phyloP scores from a whole-genome alignment of 2,329 filamentous ascomycete genomes.

The Colletotrichum tropicale region DNA sequence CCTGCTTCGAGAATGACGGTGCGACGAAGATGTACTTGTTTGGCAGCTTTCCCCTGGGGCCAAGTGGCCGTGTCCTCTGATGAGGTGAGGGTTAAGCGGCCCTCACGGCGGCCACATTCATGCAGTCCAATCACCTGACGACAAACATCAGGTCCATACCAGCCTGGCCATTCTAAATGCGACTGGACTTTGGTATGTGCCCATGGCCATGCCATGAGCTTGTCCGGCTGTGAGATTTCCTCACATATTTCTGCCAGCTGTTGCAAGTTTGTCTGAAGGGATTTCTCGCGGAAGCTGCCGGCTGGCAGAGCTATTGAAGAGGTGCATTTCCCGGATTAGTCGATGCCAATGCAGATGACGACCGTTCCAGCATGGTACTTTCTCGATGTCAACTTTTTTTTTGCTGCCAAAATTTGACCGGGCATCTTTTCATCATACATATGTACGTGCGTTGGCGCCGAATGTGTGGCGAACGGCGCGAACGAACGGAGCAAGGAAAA shows the following conservation, averaged over 20 bases:
- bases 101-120: neutral
- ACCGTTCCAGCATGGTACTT: neutral
- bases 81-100: neutral
- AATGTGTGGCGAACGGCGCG: conserved; percentile 13
- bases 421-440: neutral
- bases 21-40: neutral
- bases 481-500: neutral
- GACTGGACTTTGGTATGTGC: neutral
- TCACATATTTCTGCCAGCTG: neutral
- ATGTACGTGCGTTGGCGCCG: neutral
- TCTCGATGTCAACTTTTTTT: neutral
- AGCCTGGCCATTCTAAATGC: neutral
- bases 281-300: neutral
- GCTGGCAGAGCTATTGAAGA: neutral
- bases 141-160: neutral
- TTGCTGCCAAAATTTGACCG: neutral
- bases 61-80: neutral
- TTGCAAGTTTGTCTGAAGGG: neutral
- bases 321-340: neutral
- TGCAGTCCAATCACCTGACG: neutral
- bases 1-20: neutral
- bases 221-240: neutral
- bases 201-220: neutral
- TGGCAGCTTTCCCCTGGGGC: neutral
- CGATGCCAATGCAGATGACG: neutral